Evolutionary conservation across 148 eudicot genomes (phyloP).

Genomic region (Suaeda aralocaspica): DNA sequence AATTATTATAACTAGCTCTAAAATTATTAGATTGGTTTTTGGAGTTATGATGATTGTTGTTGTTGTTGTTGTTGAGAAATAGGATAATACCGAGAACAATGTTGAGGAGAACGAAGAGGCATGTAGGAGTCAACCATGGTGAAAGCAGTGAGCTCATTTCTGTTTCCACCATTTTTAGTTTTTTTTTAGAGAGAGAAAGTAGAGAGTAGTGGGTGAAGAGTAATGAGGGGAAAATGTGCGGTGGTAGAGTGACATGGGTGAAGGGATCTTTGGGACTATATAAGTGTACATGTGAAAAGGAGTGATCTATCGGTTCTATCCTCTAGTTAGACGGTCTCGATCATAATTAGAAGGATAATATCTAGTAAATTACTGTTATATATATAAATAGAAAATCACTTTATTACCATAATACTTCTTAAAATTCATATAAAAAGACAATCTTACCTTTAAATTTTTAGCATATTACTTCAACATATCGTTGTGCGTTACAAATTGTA

Average conservation of each 20-base stretch:
- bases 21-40: not conserved
- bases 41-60: slow-evolving; percentile 17
- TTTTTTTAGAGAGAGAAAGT: not conserved
- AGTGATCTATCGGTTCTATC: too few relatives aligned
- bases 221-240: too few relatives aligned
- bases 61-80: slow-evolving; percentile 27
- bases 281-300: too few relatives aligned
- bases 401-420: too few relatives aligned
- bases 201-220: not conserved
- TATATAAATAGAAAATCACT: too few relatives aligned
- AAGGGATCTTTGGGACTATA: not conserved
- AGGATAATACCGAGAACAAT: slow-evolving; percentile 46
- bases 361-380: too few relatives aligned
- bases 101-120: slow-evolving; percentile 58
- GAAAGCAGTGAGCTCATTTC: slow-evolving; percentile 23
- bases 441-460: too few relatives aligned
- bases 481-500: too few relatives aligned
- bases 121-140: slow-evolving; percentile 58
- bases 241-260: not conserved
- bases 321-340: too few relatives aligned
- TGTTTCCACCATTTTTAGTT: slow-evolving; percentile 22
- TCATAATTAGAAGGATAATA: too few relatives aligned
- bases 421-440: too few relatives aligned
- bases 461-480: too few relatives aligned
- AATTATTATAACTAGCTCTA: not conserved